phyloP scores from a whole-genome alignment of 345 rosid species.

The Viola odorata region DNA sequence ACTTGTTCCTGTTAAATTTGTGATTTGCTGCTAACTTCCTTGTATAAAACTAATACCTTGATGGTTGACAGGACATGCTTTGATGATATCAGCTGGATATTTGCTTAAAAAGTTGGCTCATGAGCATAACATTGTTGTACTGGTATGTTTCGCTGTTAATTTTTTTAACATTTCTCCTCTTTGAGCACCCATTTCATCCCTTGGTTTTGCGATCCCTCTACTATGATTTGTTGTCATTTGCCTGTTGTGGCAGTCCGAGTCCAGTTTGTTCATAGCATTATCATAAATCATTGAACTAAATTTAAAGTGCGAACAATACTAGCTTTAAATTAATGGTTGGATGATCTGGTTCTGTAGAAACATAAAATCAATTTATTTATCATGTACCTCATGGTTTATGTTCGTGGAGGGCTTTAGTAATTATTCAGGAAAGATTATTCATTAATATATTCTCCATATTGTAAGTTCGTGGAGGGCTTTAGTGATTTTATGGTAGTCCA shows the following conservation, averaged over 20 bases:
- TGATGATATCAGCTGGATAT: slow-evolving; percentile 66
- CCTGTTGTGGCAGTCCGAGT: neutral
- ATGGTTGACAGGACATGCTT: slow-evolving; percentile 50
- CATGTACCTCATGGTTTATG: too few relatives aligned
- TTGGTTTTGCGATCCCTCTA: neutral
- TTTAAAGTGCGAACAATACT: neutral
- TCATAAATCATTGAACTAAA: neutral
- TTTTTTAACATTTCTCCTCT: neutral
- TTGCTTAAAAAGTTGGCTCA: slow-evolving; percentile 78
- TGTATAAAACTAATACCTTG: too few relatives aligned
- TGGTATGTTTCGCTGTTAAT: slow-evolving; percentile 39
- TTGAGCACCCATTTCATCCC: neutral
- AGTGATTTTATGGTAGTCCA: too few relatives aligned
- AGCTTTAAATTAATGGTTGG: too few relatives aligned
- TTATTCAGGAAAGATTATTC: too few relatives aligned
- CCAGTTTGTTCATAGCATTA: neutral
- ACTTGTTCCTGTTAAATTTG: too few relatives aligned
- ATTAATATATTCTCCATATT: too few relatives aligned
- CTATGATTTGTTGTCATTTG: neutral
- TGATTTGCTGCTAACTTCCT: too few relatives aligned
- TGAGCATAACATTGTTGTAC: slow-evolving; percentile 53
- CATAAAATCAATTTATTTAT: too few relatives aligned
- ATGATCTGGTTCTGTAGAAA: too few relatives aligned
- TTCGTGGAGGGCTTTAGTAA: too few relatives aligned
- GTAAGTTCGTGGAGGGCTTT: too few relatives aligned